Evolutionary conservation across 2,329 filamentous ascomycete species (phyloP), one percentile per base, ranked within the genome.

Genomic region (Thermomyces lanuginosus): DNA sequence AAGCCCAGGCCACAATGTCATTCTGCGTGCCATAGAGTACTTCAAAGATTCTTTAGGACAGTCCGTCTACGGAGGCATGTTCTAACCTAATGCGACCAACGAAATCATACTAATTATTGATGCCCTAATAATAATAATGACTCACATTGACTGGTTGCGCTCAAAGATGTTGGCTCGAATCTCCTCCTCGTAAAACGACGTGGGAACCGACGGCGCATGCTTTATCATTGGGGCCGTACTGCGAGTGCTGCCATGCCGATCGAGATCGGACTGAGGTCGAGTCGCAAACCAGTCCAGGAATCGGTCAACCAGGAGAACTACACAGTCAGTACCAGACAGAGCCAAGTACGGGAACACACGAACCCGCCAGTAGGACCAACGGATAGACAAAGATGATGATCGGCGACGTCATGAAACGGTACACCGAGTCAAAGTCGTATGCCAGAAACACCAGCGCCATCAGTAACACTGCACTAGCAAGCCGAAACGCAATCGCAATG

Each of bases 321-420:
- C 34, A 32, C 14, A 6, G 10, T 29, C 8, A 29, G 27, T 12
- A 23, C 6, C 9, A 24, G 22, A 4, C 12, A 26, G 7, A n/a
- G 10, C n/a, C 23, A 2, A 10, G 22, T 4, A 16, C 20, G 11
- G 6, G 21, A 9, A 14, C 7, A 16, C 16, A 41, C 47, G 34
- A 13, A 49, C 50, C 44, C 16, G 39, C 33, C 14, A 51, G 28
- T 20, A 56, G 33, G 3, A 37, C 41, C 15, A 51, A 31, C 3
- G 43, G 47, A 25, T 49, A 48, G 7, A 45, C 44, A 29, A 50
- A 52, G 10, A 55, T 31, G 28, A 53, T 54, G n/a, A 43, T 39
- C 4, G 51, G 49, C 26, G 44, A 53, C 7, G 47, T 55, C 51
- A 55, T 55, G 33, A 52, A 55, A 3, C 39, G 40, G 37, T 52